Evolutionary conservation across 78 protist species (phyloP).

Genomic region (Dictyostelium purpureum): DNA sequence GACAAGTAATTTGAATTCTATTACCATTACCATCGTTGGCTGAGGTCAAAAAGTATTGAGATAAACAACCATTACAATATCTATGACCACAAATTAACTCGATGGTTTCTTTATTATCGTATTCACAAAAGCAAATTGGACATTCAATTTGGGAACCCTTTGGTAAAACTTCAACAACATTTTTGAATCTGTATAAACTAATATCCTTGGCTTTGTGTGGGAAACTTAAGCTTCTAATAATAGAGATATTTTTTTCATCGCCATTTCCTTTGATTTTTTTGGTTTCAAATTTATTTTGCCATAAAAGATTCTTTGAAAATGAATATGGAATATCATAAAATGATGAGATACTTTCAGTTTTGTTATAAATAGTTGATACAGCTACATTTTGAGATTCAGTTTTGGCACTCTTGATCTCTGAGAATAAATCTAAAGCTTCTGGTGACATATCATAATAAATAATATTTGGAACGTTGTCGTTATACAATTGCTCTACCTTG

Average conservation of each 20-base stretch:
- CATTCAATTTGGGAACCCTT: not conserved
- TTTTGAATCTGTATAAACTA: not conserved
- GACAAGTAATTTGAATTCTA: not conserved
- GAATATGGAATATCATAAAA: slow-evolving; percentile 12
- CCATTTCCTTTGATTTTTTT: not conserved
- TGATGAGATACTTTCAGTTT: not conserved
- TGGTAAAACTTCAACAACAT: not conserved
- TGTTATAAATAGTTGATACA: not conserved
- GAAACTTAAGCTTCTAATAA: not conserved
- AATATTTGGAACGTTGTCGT: not conserved
- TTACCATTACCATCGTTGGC: slow-evolving; percentile 47
- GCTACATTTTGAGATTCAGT: not conserved
- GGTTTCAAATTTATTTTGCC: not conserved
- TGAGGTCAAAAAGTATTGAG: not conserved
- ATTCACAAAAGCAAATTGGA: slow-evolving; percentile 48
- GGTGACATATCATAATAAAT: no score
- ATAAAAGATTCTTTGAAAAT: slow-evolving; percentile 3
- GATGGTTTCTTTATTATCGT: not conserved
- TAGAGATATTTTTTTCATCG: not conserved
- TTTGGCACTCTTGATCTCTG: not conserved
- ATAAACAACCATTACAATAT: slow-evolving; percentile 19
- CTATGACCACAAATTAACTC: slow-evolving; percentile 39
- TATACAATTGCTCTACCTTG: not conserved
- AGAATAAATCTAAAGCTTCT: not conserved
- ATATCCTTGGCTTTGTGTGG: not conserved